Evolutionary conservation across 2,329 filamentous ascomycete genomes (phyloP).

Genomic region (Beauveria brongniartii): DNA sequence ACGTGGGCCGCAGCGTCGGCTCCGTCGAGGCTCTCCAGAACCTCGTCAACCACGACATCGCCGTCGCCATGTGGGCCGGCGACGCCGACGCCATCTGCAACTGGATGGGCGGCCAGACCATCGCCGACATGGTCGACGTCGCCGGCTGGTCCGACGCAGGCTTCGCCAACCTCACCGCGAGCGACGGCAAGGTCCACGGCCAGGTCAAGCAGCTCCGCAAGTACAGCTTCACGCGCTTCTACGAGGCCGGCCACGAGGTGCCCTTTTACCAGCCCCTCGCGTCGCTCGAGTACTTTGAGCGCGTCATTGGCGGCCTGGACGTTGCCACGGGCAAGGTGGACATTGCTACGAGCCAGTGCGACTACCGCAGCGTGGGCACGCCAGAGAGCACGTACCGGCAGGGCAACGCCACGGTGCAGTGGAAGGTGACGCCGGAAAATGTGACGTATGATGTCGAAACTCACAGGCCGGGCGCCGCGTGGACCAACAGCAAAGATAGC

Average conservation of each 20-base stretch:
- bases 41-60: conserved; percentile 49
- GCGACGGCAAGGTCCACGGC: conserved; percentile 39
- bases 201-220: conserved; percentile 65
- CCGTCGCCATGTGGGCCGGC: conserved; percentile 59
- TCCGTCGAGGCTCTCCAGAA: conserved; percentile 40
- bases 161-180: conserved; percentile 61
- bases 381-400: neutral
- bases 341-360: conserved; percentile 18
- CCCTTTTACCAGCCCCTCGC: conserved; percentile 52
- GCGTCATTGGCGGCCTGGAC: conserved; percentile 46
- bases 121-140: conserved; percentile 51
- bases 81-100: conserved; percentile 50
- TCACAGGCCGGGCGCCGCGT: neutral
- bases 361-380: neutral
- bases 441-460: neutral
- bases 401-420: neutral
- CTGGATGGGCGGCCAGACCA: conserved; percentile 59
- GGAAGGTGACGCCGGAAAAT: neutral
- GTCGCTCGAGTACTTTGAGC: conserved; percentile 48
- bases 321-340: conserved; percentile 45
- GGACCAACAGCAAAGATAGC: neutral
- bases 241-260: conserved; percentile 55
- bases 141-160: conserved; percentile 42
- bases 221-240: conserved; percentile 57
- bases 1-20: neutral